Conservation (phyloP, 2,329 filamentous ascomycete genomes). For the Rutstroemia sp. region DNA sequence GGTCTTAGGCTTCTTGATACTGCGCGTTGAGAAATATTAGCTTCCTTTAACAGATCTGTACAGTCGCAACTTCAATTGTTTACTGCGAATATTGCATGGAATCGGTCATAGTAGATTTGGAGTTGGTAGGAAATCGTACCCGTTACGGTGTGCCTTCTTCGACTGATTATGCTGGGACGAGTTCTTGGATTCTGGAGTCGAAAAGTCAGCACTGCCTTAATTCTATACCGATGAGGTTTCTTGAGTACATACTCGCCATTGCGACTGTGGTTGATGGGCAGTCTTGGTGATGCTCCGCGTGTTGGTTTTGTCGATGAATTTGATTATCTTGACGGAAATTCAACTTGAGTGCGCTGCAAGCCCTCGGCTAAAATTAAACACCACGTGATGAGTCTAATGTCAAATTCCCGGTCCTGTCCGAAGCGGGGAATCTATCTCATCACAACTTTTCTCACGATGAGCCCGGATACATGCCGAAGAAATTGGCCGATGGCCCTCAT, state of each 20-base stretch:
- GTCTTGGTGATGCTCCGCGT: slow-evolving; percentile 5
- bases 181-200: slow-evolving; percentile 85
- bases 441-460: neutral
- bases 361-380: neutral
- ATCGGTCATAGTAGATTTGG: neutral
- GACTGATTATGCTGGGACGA: slow-evolving; percentile 40
- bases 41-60: neutral
- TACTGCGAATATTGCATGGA: neutral
- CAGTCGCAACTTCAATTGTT: neutral
- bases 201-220: neutral
- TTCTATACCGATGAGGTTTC: no score
- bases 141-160: slow-evolving; percentile 99
- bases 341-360: neutral
- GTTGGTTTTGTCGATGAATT: neutral
- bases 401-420: neutral
- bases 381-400: neutral
- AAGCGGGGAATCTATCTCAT: neutral
- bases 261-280: slow-evolving; percentile 9
- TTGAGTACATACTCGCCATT: slow-evolving; percentile 9
- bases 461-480: neutral
- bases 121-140: slow-evolving; percentile 47
- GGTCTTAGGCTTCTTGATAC: slow-evolving; percentile 99
- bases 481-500: neutral
- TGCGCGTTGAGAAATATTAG: slow-evolving; percentile 34
- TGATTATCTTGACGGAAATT: neutral